Percentiles rank a stretch among this genome's conserved stretches.
phyloP scores from a whole-genome alignment of 352 stramenopile genomes.

The Phytophthora chlamydospora region DNA sequence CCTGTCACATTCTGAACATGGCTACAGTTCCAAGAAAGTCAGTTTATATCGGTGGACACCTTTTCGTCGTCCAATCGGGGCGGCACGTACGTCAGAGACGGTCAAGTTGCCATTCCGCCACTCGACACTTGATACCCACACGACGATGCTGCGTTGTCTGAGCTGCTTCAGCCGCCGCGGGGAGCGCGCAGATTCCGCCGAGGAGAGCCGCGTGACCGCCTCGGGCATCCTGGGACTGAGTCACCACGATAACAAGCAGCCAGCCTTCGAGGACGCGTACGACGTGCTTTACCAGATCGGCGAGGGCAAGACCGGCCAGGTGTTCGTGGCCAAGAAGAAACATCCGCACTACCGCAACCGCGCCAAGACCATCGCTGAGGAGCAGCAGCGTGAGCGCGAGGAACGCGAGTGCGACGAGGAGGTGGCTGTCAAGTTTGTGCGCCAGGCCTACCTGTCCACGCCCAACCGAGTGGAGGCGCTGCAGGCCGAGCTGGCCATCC shows the following conservation, averaged over 20 bases:
- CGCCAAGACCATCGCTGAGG: constrained; percentile 34
- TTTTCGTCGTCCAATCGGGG: too few species aligned
- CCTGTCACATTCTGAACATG: too few species aligned
- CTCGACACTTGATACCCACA: constrained; percentile 24
- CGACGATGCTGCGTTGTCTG: constrained; percentile 44
- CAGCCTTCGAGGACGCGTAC: constrained; percentile 67
- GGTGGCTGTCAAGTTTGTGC: constrained; percentile 75
- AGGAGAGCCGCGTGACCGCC: constrained; percentile 9
- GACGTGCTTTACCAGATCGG: constrained; percentile 73
- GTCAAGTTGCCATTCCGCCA: too few species aligned
- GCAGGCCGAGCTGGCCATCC: constrained; percentile 62
- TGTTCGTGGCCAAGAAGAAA: constrained; percentile 59
- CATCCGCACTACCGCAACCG: constrained; percentile 30
- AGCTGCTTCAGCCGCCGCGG: constrained; percentile 29
- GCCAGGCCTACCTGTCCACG: constrained; percentile 73
- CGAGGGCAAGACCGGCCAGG: constrained; percentile 79
- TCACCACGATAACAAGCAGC: constrained; percentile 30
- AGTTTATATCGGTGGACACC: too few species aligned
- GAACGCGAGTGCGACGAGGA: constrained; percentile 51
- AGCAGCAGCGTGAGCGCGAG: constrained; percentile 71
- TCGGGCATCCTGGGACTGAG: constrained; percentile 13
- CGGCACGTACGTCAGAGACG: too few species aligned
- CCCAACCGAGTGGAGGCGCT: constrained; percentile 71
- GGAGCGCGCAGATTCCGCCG: constrained; percentile 5
- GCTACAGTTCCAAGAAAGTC: too few species aligned